phyloP scores from a whole-genome alignment of 1,284 basidiomycete species.

The Cerrena zonata region DNA sequence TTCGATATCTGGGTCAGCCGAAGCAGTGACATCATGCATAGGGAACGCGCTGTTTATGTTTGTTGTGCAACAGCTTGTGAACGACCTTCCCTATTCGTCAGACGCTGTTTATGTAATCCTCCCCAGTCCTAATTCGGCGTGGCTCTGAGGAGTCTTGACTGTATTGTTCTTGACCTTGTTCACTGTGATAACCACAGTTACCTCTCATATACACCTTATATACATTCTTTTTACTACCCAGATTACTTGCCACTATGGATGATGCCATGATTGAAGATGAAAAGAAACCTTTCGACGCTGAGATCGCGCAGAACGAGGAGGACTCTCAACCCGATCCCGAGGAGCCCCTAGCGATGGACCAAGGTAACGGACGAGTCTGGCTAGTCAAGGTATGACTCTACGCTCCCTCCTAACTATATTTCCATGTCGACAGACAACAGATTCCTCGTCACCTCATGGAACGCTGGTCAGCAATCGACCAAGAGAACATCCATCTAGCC shows the following conservation, averaged over 20 bases:
- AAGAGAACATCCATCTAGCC: conserved; percentile 63
- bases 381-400: conserved; percentile 57
- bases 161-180: neutral
- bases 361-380: conserved; percentile 70
- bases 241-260: neutral
- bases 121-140: neutral
- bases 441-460: conserved; percentile 69
- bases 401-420: neutral
- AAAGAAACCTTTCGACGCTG: conserved; percentile 63
- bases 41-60: neutral
- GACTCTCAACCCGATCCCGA: conserved; percentile 69
- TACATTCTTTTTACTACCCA: neutral
- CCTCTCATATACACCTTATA: neutral
- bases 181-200: neutral
- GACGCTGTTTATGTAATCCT: neutral
- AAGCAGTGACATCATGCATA: neutral
- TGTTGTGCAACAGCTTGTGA: neutral
- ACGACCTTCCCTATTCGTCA: neutral
- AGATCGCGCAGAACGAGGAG: conserved; percentile 45
- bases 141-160: neutral
- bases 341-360: conserved; percentile 67
- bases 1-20: no score
- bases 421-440: conserved; percentile 29
- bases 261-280: conserved; percentile 45
- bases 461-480: conserved; percentile 57